Conservation (phyloP, 495 filamentous ascomycete species). For the Penicillium crystallinum region DNA sequence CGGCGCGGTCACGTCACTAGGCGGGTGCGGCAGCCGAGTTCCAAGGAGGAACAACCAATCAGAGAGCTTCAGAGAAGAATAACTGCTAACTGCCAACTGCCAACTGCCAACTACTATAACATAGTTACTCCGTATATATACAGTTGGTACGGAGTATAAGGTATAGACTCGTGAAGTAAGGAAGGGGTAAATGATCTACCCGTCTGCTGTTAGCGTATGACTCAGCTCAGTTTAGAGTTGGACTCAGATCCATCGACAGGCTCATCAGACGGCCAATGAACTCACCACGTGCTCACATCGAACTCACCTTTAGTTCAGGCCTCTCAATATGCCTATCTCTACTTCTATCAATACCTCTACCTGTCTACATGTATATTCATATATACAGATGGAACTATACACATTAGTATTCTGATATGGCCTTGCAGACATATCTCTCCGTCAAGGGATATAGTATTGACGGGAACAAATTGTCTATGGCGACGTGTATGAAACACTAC, state of each 20-base stretch:
- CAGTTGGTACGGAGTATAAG: no score
- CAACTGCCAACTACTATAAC: no score
- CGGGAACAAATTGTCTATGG: no score
- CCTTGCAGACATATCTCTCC: not conserved
- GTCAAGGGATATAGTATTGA: no score
- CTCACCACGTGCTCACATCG: not conserved
- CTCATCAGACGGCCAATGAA: not conserved
- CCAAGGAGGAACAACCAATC: not conserved
- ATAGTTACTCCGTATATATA: no score
- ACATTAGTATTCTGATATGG: no score
- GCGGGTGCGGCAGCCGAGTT: constrained; percentile 1
- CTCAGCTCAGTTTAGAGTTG: not conserved
- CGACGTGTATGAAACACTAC: no score
- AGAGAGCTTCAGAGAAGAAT: not conserved
- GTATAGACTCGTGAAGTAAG: not conserved
- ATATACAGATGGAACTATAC: no score
- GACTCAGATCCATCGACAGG: not conserved
- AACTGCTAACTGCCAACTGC: not conserved
- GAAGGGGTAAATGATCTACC: not conserved
- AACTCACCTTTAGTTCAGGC: no score
- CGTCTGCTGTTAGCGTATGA: not conserved
- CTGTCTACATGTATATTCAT: no score
- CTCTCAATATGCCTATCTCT: no score
- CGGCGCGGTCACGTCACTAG: constrained; percentile 3
- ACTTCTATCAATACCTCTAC: no score